Conservation (phyloP, 768 basidiomycete species). For the Boletus insuetus region DNA sequence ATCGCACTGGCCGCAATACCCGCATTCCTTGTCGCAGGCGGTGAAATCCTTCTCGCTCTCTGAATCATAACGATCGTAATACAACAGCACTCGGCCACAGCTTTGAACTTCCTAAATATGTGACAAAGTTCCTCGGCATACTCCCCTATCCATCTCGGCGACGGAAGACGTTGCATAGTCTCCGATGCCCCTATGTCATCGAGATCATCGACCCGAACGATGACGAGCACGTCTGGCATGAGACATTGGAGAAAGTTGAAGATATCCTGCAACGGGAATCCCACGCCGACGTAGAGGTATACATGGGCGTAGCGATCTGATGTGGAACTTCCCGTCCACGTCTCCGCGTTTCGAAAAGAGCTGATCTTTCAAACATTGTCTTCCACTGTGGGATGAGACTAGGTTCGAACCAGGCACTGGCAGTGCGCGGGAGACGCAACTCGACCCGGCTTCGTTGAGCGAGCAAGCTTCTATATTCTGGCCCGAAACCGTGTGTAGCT, state of each 20-base stretch:
- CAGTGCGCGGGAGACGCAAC: not conserved
- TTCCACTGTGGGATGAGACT: not conserved
- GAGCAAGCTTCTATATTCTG: not conserved
- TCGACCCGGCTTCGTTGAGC: not conserved
- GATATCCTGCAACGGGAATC: not conserved
- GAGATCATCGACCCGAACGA: constrained; percentile 2
- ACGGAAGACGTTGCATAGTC: constrained; percentile 4
- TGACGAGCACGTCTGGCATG: constrained; percentile 5
- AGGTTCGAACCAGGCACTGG: constrained; percentile 2
- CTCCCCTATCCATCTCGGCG: not conserved
- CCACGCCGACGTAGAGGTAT: constrained; percentile 8
- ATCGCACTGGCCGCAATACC: constrained; percentile 2
- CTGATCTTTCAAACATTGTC: not conserved
- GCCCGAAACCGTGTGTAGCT: not conserved
- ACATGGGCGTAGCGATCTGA: constrained; percentile 1
- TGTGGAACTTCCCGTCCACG: not conserved
- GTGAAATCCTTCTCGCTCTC: constrained; percentile 2
- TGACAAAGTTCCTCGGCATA: not conserved
- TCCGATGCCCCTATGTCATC: not conserved
- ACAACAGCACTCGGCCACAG: not conserved
- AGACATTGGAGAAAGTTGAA: constrained; percentile 9
- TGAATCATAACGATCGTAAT: not conserved
- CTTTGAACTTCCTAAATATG: not conserved
- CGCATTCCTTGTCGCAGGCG: constrained; percentile 7
- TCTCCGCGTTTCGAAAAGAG: not conserved